Conservation (phyloP, 192 early-diverging fungal genomes). For the Coemansia sp. region DNA sequence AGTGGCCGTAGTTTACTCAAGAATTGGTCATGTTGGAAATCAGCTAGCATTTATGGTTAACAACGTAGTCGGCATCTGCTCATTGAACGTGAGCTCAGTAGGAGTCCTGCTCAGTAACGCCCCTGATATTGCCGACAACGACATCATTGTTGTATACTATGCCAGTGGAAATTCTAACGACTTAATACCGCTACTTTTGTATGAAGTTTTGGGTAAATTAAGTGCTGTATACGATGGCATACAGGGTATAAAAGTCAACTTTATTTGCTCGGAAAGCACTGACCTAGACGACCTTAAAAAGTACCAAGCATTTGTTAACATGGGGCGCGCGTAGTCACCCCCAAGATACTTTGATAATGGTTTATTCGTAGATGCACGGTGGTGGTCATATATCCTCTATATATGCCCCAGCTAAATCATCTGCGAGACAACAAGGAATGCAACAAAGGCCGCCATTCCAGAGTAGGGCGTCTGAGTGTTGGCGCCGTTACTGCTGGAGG, state of each 20-base stretch:
- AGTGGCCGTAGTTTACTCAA: background rate
- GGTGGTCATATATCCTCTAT: background rate
- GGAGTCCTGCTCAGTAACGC: background rate
- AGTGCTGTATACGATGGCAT: background rate
- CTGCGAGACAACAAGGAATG: conserved; percentile 4
- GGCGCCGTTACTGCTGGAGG: background rate
- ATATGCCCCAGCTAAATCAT: background rate
- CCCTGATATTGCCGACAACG: background rate
- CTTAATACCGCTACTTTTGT: background rate
- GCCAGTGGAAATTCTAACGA: background rate
- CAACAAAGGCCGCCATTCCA: conserved; percentile 6
- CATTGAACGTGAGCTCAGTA: background rate
- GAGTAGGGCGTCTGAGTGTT: background rate
- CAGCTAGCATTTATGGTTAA: background rate
- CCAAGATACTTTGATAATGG: background rate
- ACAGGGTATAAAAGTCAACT: background rate
- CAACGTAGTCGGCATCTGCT: background rate
- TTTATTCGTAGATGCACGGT: background rate
- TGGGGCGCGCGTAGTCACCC: background rate
- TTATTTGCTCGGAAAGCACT: background rate
- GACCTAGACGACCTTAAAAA: background rate
- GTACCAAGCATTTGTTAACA: background rate
- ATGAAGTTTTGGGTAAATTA: background rate
- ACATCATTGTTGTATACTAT: background rate
- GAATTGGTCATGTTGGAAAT: background rate